Evolutionary conservation across 345 rosid species (phyloP).

Genomic region (Citrus reticulata): DNA sequence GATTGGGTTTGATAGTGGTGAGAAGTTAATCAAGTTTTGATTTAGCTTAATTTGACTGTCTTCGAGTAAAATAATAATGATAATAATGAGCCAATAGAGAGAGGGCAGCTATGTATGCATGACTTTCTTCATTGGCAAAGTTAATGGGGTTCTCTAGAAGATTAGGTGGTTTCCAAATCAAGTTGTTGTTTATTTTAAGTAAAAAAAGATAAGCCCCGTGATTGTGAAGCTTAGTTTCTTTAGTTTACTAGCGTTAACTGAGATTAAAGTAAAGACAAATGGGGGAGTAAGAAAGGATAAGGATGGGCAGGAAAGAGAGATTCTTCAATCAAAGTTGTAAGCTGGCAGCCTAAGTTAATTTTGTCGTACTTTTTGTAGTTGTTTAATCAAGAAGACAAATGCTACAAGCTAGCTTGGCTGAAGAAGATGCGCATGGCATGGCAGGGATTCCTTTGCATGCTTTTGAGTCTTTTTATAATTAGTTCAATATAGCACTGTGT

Average conservation of each 20-base stretch:
- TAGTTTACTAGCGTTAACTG: constrained; percentile 23
- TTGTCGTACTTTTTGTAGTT: constrained; percentile 10
- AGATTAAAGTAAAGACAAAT: constrained; percentile 18
- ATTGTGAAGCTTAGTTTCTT: not conserved
- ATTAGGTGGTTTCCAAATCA: constrained; percentile 17
- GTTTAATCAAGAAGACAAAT: constrained; percentile 5
- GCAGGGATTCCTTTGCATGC: constrained; percentile 33
- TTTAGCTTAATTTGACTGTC: not conserved
- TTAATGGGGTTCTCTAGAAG: constrained; percentile 2
- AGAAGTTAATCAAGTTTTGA: not conserved
- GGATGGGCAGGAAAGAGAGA: constrained; percentile 34
- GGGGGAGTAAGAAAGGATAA: constrained; percentile 39
- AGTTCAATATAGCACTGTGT: constrained; percentile 15
- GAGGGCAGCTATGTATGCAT: not conserved
- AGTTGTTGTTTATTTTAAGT: constrained; percentile 18
- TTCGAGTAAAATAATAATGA: not conserved
- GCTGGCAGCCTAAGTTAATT: constrained; percentile 23
- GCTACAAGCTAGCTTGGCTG: not conserved
- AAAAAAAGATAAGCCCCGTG: constrained; percentile 1
- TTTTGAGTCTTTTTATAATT: constrained; percentile 37
- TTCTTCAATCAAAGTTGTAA: constrained; percentile 12
- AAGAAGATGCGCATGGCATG: constrained; percentile 41
- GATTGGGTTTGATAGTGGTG: constrained; percentile 9
- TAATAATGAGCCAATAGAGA: not conserved
- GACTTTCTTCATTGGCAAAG: not conserved